A percentile compares a stretch with the other conserved stretches of the same genome.
These are phyloP conservation scores for Paecilomyces sp. DNA, from an alignment of 2,329 filamentous ascomycete genomes.

Conservation along the genomic window DNA sequence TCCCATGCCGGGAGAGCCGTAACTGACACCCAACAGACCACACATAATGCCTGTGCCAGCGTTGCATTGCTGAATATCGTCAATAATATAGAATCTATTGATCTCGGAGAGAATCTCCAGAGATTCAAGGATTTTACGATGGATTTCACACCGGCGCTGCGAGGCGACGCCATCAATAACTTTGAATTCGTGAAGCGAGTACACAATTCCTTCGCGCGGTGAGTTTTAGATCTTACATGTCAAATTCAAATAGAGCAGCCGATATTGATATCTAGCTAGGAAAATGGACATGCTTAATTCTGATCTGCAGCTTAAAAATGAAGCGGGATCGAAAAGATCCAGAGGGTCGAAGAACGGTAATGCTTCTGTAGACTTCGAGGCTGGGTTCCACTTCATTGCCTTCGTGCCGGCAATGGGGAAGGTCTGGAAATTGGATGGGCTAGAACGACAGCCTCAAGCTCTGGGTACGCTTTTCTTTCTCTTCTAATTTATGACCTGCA, in stretches of 20 bases:
- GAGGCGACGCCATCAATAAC: constrained; percentile 67
- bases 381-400: constrained; percentile 79
- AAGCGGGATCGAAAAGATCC: constrained; percentile 32
- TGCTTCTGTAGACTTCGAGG: constrained; percentile 47
- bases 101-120: constrained; percentile 63
- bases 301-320: constrained; percentile 55
- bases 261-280: constrained; percentile 29
- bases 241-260: background rate
- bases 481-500: background rate
- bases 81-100: constrained; percentile 66
- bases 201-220: constrained; percentile 82
- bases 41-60: constrained; percentile 82
- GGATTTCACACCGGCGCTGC: constrained; percentile 60
- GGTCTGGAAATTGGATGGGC: constrained; percentile 84
- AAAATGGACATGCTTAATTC: constrained; percentile 69
- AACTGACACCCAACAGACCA: constrained; percentile 48
- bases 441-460: constrained; percentile 63
- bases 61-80: constrained; percentile 87
- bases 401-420: constrained; percentile 69
- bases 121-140: constrained; percentile 68
- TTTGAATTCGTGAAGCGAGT: constrained; percentile 70
- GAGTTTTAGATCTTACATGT: constrained; percentile 14
- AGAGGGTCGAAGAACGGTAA: constrained; percentile 31
- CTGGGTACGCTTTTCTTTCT: constrained; percentile 40
- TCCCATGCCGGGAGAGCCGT: background rate